Evolutionary conservation across 257 asterid genomes (phyloP).

Genomic region (Solanum pennellii): DNA sequence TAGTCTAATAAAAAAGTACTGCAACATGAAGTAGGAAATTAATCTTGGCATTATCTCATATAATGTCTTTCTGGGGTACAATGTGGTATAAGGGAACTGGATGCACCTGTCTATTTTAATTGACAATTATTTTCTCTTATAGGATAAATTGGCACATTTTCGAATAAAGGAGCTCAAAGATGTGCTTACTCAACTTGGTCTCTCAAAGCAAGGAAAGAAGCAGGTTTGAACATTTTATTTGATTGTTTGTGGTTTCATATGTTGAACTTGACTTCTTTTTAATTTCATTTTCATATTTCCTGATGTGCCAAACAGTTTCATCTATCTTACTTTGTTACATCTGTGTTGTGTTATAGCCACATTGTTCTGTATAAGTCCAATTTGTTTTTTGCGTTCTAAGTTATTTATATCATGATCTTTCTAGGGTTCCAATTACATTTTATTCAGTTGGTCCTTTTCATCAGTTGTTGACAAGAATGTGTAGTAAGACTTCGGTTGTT

Average conservation of each 20-base stretch:
- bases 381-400: background rate
- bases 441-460: background rate
- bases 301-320: background rate
- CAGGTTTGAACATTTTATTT: conserved; percentile 47
- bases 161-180: conserved; percentile 96
- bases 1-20: background rate
- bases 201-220: conserved; percentile 95
- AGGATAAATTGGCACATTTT: conserved; percentile 83
- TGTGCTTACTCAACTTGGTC: conserved; percentile 75
- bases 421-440: background rate
- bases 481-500: background rate
- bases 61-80: background rate
- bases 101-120: background rate
- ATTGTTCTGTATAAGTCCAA: background rate
- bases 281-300: background rate
- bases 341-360: background rate
- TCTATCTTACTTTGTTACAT: background rate
- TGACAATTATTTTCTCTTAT: conserved; percentile 8
- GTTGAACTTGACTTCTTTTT: background rate
- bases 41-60: background rate
- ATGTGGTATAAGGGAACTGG: background rate
- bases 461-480: background rate
- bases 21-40: background rate
- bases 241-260: background rate
- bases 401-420: background rate